A percentile compares a stretch with the other conserved stretches of the same genome.
Evolutionary conservation across 2,329 filamentous ascomycete genomes (phyloP).

Genomic region (Sporothrix sp.): DNA sequence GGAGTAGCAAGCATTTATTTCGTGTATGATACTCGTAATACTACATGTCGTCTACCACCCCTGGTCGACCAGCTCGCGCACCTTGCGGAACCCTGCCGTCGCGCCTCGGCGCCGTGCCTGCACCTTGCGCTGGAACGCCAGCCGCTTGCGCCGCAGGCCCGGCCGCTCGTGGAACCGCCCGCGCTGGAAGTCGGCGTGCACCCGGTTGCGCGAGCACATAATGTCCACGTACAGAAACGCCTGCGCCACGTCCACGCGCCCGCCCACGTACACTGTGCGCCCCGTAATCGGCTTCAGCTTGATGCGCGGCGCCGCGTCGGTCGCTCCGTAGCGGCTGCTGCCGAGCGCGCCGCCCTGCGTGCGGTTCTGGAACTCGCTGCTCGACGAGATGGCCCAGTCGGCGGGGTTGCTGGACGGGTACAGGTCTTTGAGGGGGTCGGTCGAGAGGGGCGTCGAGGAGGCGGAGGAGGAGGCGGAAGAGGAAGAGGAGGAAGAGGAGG

Average conservation of each 20-base stretch:
- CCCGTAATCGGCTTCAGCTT: conserved; percentile 34
- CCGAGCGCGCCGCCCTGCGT: too few species aligned
- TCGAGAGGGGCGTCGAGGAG: not conserved
- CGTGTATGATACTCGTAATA: not conserved
- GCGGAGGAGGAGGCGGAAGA: not conserved
- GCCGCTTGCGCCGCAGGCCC: conserved; percentile 68
- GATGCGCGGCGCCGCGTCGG: conserved; percentile 16
- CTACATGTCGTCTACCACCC: conserved; percentile 51
- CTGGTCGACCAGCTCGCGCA: conserved; percentile 64
- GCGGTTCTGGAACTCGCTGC: conserved; percentile 18
- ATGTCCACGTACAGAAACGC: conserved; percentile 35
- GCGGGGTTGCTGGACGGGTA: conserved; percentile 16
- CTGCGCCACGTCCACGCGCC: conserved; percentile 35
- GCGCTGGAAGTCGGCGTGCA: conserved; percentile 43
- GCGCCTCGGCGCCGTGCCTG: too few species aligned
- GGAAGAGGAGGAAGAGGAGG: not conserved
- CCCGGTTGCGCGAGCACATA: conserved; percentile 40
- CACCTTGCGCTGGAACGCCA: conserved; percentile 58
- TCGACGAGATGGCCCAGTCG: conserved; percentile 16
- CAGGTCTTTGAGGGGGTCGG: conserved; percentile 9
- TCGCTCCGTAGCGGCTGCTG: not conserved
- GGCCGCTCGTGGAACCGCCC: conserved; percentile 68
- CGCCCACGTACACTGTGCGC: conserved; percentile 33
- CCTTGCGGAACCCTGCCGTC: conserved; percentile 53
- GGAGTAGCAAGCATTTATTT: too few species aligned